Percentiles rank a stretch among this genome's conserved stretches.
These are phyloP conservation scores for Purpureocillium lavendulum DNA, from an alignment of 2,329 filamentous ascomycete species.

Conservation along the genomic window DNA sequence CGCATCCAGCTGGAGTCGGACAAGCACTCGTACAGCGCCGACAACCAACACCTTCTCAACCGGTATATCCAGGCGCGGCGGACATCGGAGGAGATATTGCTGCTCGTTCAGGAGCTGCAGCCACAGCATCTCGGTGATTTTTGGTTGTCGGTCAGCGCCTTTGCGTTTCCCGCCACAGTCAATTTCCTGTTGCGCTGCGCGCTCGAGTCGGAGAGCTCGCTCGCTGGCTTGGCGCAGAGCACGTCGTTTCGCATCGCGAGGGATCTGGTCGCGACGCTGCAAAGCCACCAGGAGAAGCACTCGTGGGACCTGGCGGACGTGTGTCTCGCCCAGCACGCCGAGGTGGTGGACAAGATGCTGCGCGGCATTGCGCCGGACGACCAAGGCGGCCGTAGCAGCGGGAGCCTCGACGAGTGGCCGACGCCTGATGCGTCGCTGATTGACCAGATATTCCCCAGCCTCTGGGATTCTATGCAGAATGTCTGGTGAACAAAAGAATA, in stretches of 20 bases:
- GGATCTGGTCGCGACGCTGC: slow-evolving; percentile 30
- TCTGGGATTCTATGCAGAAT: slow-evolving; percentile 28
- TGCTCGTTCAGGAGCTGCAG: slow-evolving; percentile 36
- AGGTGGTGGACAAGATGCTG: slow-evolving; percentile 36
- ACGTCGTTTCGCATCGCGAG: slow-evolving; percentile 32
- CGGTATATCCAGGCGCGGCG: slow-evolving; percentile 32
- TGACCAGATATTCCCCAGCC: slow-evolving; percentile 23
- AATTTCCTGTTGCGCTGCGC: slow-evolving; percentile 42
- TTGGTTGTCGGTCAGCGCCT: slow-evolving; percentile 39
- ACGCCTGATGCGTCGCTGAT: slow-evolving; percentile 23
- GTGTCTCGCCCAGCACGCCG: slow-evolving; percentile 37
- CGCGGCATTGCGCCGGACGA: slow-evolving; percentile 17
- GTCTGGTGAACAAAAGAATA: slow-evolving; percentile 14
- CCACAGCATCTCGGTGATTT: slow-evolving; percentile 36
- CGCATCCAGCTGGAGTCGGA: slow-evolving; percentile 36
- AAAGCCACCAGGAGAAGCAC: slow-evolving; percentile 25
- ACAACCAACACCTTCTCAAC: slow-evolving; percentile 15
- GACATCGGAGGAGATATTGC: slow-evolving; percentile 39
- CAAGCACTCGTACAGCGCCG: slow-evolving; percentile 15
- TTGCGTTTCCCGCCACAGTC: slow-evolving; percentile 38
- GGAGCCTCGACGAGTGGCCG: slow-evolving; percentile 17
- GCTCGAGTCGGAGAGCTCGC: slow-evolving; percentile 31
- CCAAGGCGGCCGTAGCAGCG: slow-evolving; percentile 6
- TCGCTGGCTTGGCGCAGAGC: slow-evolving; percentile 24
- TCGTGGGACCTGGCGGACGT: slow-evolving; percentile 43